A percentile compares a stretch with the other conserved stretches of the same genome.
Evolutionary conservation across 768 basidiomycete genomes (phyloP).

Genomic region (Lactifluus volemus): DNA sequence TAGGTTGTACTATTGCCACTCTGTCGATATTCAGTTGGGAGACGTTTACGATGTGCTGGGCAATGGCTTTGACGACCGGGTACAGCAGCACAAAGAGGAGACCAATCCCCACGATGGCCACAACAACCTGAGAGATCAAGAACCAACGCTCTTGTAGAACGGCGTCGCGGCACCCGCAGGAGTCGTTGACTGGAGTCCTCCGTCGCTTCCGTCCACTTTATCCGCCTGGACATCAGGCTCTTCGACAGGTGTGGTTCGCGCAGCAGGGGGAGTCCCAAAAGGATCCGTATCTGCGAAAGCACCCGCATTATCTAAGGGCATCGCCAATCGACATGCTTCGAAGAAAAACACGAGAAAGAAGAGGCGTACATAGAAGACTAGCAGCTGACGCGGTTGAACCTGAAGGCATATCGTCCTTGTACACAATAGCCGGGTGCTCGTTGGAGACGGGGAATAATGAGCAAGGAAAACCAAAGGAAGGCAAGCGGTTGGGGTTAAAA

Average conservation of each 20-base stretch:
- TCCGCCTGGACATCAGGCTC: not conserved
- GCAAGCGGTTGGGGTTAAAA: not conserved
- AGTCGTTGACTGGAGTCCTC: not conserved
- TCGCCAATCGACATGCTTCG: not conserved
- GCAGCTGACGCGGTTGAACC: not conserved
- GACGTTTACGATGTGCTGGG: conserved; percentile 53
- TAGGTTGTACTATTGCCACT: conserved; percentile 43
- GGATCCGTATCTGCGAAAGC: not conserved
- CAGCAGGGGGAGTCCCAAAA: not conserved
- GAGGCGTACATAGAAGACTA: not conserved
- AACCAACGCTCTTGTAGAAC: conserved; percentile 58
- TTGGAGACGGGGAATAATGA: no score
- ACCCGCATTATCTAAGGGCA: not conserved
- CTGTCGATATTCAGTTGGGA: conserved; percentile 44
- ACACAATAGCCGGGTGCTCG: no score
- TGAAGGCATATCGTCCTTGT: not conserved
- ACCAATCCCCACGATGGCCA: conserved; percentile 46
- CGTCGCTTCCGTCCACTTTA: not conserved
- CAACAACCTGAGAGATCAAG: conserved; percentile 47
- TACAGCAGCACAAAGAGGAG: conserved; percentile 60
- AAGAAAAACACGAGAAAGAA: not conserved
- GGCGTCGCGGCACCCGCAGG: conserved; percentile 24
- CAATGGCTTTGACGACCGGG: conserved; percentile 59
- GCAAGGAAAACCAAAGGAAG: no score
- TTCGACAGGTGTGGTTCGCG: not conserved